phyloP scores from a whole-genome alignment of 2,329 filamentous ascomycete genomes.

The Neonectria hederae region DNA sequence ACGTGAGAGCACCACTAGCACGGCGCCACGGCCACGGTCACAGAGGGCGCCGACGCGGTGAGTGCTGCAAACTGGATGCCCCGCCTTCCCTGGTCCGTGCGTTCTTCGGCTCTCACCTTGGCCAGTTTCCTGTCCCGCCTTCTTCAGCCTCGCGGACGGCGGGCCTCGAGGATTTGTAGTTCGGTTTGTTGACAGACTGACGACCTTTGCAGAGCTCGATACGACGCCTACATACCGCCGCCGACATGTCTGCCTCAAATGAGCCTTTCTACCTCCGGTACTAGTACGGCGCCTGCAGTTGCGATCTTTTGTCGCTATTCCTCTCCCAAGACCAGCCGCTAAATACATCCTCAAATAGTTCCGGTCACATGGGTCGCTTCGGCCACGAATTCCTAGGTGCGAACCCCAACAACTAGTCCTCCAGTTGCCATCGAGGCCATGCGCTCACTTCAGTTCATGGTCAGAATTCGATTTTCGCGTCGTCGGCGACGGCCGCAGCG shows the following conservation, averaged over 20 bases:
- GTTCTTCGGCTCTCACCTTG: constrained; percentile 15
- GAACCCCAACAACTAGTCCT: constrained; percentile 9
- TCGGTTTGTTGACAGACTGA: constrained; percentile 15
- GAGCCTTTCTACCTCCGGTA: constrained; percentile 97
- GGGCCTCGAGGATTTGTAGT: constrained; percentile 12
- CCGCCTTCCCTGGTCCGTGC: constrained; percentile 38
- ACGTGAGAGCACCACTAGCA: constrained; percentile 44
- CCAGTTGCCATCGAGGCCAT: background rate
- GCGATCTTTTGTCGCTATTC: background rate
- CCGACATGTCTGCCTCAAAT: constrained; percentile 70
- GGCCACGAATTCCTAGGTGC: constrained; percentile 96
- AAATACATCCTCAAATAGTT: constrained; percentile 64
- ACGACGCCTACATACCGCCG: constrained; percentile 25
- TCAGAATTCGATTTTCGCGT: constrained; percentile 96
- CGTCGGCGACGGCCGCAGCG: constrained; percentile 90
- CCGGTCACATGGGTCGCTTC: constrained; percentile 95
- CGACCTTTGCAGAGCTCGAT: constrained; percentile 7
- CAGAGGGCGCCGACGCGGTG: constrained; percentile 12
- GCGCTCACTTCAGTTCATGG: constrained; percentile 19
- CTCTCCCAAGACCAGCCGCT: constrained; percentile 12
- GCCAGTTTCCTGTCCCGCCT: constrained; percentile 29
- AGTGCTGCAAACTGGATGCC: constrained; percentile 30
- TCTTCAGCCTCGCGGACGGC: constrained; percentile 40
- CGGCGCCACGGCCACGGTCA: constrained; percentile 23
- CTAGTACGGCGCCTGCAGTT: constrained; percentile 73